Base-by-base conservation (phyloP, 139 green algal genomes). In the Nannochloris sp. region DNA sequence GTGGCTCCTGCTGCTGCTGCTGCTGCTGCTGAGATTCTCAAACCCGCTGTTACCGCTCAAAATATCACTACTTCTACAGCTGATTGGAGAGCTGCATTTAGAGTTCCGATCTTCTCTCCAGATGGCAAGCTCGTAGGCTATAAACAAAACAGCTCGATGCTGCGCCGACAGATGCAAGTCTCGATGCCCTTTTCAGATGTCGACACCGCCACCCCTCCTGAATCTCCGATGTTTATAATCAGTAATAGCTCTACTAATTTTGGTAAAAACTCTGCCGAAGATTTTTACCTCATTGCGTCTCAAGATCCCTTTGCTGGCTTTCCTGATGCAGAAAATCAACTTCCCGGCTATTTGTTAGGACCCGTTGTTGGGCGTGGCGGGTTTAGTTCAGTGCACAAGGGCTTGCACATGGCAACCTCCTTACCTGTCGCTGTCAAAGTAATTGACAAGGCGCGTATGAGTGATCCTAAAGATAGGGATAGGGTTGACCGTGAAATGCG, bases 361-460 rank as follows among this genome's bases (percentile, higher is more conserved):
- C 76, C 73, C 12, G 78, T 91, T 42, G 80, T 93, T 15, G 88
- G 88, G n/a, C 83, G 92, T 75, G 88, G 88, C 2, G 88, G 88
- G 42, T 95, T 95, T 76, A 93, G 88, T 64, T 76, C 84, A 65
- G 77, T 83, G 64, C 64, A 57, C 15, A 29, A 47, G 61, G 88
- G 71, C 9, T 61, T 86, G 36, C 89, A 96, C 54, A 65, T 82
- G 61, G 59, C 90, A 24, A 83, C 73, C 6, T 61, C 77, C 4
- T 72, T 70, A 38, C 73, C 78, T 54, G 87, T 95, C 7, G 89
- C 89, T 13, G 74, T 93, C 68, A 96, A 96, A 74, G 70, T 95
- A 38, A 91, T 95, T 19, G 85, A 95, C 75, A 91, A 90, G 67
- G 44, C 64, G 30, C 79, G 81, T 67, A 9, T 81, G 53, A 67